Evolutionary conservation across 2,329 filamentous ascomycete species (phyloP).

Genomic region (Pseudopithomyces maydicus): DNA sequence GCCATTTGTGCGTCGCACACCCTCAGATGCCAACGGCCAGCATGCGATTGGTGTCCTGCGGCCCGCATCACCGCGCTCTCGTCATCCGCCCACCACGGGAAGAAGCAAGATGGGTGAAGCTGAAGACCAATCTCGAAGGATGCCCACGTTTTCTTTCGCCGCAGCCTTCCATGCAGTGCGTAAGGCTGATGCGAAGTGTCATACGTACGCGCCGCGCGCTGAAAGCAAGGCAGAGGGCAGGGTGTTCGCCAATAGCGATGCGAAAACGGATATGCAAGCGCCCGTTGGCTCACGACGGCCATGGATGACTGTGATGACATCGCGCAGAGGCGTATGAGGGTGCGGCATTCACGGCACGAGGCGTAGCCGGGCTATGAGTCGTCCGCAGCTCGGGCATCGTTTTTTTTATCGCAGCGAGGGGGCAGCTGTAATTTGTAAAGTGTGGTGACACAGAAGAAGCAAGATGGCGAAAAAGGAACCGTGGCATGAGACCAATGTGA

Average conservation of each 20-base stretch:
- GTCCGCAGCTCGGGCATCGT: background rate
- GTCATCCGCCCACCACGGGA: conserved; percentile 15
- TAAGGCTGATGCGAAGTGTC: conserved; percentile 20
- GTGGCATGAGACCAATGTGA: conserved; percentile 23
- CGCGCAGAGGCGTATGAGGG: conserved; percentile 5
- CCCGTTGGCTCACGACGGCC: conserved; percentile 13
- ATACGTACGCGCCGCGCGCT: conserved; percentile 9
- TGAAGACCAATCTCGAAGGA: conserved; percentile 13
- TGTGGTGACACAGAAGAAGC: conserved; percentile 18
- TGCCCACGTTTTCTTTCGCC: conserved; percentile 18
- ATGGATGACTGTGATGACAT: conserved; percentile 16
- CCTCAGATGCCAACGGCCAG: conserved; percentile 9
- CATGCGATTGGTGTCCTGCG: conserved; percentile 6
- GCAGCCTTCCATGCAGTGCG: conserved; percentile 20
- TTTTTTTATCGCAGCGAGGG: background rate
- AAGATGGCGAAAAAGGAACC: conserved; percentile 10
- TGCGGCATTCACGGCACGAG: conserved; percentile 5
- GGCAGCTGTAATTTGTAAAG: conserved; percentile 2
- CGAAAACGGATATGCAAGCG: conserved; percentile 14
- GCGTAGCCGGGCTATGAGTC: background rate
- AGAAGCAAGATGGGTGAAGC: background rate
- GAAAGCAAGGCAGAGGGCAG: conserved; percentile 8
- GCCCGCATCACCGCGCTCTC: conserved; percentile 11
- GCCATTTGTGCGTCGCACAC: conserved; percentile 1
- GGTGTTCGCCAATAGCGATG: conserved; percentile 15